Conservation (phyloP, 257 asterid species). For the Ilex asprella region DNA sequence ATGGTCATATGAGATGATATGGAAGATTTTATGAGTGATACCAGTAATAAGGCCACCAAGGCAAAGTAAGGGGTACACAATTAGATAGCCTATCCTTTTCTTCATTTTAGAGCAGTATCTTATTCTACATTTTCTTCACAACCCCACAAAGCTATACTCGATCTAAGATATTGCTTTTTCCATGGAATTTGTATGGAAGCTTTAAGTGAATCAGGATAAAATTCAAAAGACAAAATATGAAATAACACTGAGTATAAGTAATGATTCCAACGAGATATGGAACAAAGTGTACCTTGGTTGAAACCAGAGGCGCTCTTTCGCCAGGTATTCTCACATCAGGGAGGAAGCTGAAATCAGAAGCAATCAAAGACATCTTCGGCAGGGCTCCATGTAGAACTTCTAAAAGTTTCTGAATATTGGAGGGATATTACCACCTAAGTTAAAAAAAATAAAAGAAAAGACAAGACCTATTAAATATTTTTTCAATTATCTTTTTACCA, state of each 20-base stretch:
- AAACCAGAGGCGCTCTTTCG: conserved; percentile 93
- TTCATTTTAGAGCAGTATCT: too few species aligned
- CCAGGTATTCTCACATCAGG: conserved; percentile 92
- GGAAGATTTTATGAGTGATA: too few species aligned
- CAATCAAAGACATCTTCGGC: conserved; percentile 96
- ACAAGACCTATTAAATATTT: not conserved
- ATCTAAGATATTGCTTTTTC: too few species aligned
- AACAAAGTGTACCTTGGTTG: conserved; percentile 58
- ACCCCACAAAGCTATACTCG: too few species aligned
- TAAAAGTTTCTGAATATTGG: conserved; percentile 75
- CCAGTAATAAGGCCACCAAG: too few species aligned
- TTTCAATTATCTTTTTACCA: conserved; percentile 39
- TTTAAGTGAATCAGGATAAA: not conserved
- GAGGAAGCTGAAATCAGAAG: conserved; percentile 92
- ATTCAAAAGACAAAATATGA: not conserved
- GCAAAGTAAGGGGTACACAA: too few species aligned
- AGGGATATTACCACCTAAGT: conserved; percentile 12
- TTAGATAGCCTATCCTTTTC: too few species aligned
- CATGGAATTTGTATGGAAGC: not conserved
- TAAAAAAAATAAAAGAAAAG: not conserved
- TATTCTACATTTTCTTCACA: too few species aligned
- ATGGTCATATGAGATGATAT: too few species aligned
- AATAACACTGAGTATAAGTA: not conserved
- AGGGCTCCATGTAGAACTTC: conserved; percentile 78
- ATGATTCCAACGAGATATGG: not conserved